Conservation (phyloP, 2,329 filamentous ascomycete genomes). For the Diplodia sapinea region DNA sequence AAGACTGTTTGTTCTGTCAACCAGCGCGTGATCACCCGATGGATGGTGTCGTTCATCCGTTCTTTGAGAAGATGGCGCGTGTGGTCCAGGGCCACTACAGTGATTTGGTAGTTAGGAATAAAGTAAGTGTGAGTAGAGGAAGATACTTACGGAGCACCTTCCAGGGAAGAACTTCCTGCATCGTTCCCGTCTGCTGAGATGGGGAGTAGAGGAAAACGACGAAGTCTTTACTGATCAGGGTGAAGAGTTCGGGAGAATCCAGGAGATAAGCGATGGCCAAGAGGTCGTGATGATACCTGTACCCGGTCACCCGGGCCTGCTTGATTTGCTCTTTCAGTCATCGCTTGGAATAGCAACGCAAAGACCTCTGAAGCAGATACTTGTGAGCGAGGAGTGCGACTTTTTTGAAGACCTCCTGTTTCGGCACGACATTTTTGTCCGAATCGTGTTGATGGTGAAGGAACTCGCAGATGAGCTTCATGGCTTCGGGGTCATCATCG, state of each 20-base stretch:
- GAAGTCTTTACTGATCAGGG: not conserved
- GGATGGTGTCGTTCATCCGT: too few relatives aligned
- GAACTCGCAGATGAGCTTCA: slow-evolving; percentile 2
- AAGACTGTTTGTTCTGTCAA: too few relatives aligned
- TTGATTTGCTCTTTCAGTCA: not conserved
- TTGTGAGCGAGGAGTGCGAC: not conserved
- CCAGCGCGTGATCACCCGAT: too few relatives aligned
- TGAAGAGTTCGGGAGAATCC: not conserved
- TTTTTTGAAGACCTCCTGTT: too few relatives aligned
- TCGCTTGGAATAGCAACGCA: not conserved
- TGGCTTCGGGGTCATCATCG: not conserved
- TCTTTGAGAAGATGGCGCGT: not conserved
- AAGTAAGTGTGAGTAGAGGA: not conserved
- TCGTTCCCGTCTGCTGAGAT: not conserved
- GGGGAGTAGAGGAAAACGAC: not conserved
- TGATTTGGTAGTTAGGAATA: too few relatives aligned
- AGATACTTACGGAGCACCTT: not conserved
- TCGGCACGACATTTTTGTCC: not conserved
- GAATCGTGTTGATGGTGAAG: slow-evolving; percentile 1
- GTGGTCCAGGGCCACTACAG: not conserved
- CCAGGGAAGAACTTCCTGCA: not conserved
- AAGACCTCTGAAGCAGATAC: not conserved
- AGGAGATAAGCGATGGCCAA: not conserved
- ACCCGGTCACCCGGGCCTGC: not conserved
- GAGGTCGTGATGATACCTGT: not conserved